Evolutionary conservation across 805 yeast species (phyloP), one percentile per base, ranked within the genome.

Genomic region (Pichia phayaonensis): DNA sequence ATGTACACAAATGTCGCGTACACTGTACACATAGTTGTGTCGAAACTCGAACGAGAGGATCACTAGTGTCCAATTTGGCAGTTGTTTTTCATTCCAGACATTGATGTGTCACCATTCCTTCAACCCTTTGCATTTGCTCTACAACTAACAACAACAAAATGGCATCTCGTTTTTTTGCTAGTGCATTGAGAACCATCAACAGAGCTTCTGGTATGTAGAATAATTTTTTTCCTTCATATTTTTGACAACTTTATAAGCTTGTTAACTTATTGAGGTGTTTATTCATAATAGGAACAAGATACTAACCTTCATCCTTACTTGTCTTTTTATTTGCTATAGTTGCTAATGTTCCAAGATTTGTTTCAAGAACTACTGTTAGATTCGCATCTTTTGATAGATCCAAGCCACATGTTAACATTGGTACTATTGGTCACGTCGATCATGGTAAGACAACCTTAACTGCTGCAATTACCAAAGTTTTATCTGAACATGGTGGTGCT

Each of bases 361-460:
- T 53, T 23, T 55, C 59, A 47, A 58, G 53, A 45, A 53, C 64
- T 38, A 54, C 57, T 45, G 61, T 61, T 44, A 65, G 69, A 62
- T 59, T 53, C 53, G 95, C 95, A 10, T 79, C 92, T 46, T 94
- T 92, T 69, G 86, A 86, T 72, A 92, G 99, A 76, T 77, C 90
- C 61, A 94, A 94, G 77, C 98, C 29, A 3, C 98, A 92, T 69
- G 84, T 92, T 61, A 92, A 92, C 74, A 80, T 92, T 61, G 99
- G 98, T 75, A 92, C 98, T 68, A 92, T 92, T 70, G 98, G 98
- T 60, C 98, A 92, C 72, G 98, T 92, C 59, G 99, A 92, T 76
- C 98, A 92, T 74, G 99, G 99, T 72, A 92, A 92, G 75, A 90
- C 98, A 63, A 90, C 98, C 50, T 79, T 92, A 67, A 94, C 99